phyloP scores from a whole-genome alignment of 2,329 filamentous ascomycete species.

The Diaporthe citri region DNA sequence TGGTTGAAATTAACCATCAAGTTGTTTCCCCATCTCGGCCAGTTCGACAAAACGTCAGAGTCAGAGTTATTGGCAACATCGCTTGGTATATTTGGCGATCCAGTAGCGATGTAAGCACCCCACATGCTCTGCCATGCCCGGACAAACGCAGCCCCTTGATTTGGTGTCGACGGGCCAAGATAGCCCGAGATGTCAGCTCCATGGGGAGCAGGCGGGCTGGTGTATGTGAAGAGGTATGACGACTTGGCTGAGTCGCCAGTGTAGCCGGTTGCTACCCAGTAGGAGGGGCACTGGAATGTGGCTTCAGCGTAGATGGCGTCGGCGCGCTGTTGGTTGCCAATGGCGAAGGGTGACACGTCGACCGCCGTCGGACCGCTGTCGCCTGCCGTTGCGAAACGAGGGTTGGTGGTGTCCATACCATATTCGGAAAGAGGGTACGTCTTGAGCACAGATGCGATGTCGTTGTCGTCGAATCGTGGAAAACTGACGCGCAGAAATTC shows the following conservation, averaged over 20 bases:
- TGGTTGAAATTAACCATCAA: constrained; percentile 12
- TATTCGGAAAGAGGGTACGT: constrained; percentile 13
- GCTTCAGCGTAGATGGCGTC: constrained; percentile 1
- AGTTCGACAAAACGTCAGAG: constrained; percentile 14
- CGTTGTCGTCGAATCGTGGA: neutral
- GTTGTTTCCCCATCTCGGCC: constrained; percentile 1
- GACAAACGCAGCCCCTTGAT: neutral
- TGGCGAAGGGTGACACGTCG: constrained; percentile 16
- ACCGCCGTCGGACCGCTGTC: constrained; percentile 11
- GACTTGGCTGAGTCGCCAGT: neutral
- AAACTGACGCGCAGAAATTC: neutral
- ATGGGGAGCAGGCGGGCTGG: constrained; percentile 6
- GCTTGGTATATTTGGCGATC: neutral
- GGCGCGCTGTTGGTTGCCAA: constrained; percentile 1
- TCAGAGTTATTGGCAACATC: constrained; percentile 1
- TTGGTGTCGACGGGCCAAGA: neutral
- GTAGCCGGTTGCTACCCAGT: constrained; percentile 10
- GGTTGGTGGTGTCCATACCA: neutral
- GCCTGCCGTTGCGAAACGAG: constrained; percentile 10
- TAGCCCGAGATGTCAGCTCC: neutral
- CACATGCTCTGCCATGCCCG: constrained; percentile 5
- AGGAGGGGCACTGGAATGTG: constrained; percentile 6
- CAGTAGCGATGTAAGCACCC: neutral
- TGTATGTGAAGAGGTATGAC: constrained; percentile 22
- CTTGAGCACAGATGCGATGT: constrained; percentile 10